Percentiles rank a stretch among this genome's conserved stretches.
These are phyloP conservation scores for Lolium multiflorum DNA, from an alignment of 176 grass and related monocot genomes.

Conservation along the genomic window DNA sequence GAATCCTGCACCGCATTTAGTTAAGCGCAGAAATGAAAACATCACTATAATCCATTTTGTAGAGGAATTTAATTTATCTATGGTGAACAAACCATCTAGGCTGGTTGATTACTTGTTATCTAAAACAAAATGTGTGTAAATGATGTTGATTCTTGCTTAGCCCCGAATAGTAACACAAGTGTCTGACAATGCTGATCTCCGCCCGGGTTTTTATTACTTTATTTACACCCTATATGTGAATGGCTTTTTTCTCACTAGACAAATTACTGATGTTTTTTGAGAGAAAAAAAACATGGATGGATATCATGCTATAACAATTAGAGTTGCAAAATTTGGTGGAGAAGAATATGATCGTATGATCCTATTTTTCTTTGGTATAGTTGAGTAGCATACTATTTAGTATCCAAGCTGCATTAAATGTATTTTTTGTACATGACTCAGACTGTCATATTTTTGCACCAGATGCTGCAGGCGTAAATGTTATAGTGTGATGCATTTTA, in stretches of 20 bases:
- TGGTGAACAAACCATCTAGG: neutral
- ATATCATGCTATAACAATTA: neutral
- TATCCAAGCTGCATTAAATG: neutral
- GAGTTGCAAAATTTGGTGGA: neutral
- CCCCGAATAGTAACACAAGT: neutral
- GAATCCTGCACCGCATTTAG: neutral
- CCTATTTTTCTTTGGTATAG: neutral
- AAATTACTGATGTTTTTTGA: neutral
- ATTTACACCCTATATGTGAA: neutral
- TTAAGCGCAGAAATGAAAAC: neutral
- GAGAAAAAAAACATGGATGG: neutral
- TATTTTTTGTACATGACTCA: neutral
- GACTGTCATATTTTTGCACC: neutral
- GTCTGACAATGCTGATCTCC: neutral
- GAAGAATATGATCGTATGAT: neutral
- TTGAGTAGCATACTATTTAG: too few species aligned
- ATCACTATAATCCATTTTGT: neutral
- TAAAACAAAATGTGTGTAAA: neutral
- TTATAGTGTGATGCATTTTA: neutral
- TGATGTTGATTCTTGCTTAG: neutral
- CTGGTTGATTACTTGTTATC: neutral
- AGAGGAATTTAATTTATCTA: neutral
- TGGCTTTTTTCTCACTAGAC: neutral
- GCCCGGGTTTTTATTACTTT: neutral
- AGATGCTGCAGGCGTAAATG: neutral